phyloP scores from a whole-genome alignment of 192 early-diverging fungal genomes.

The Radiomyces spectabilis region DNA sequence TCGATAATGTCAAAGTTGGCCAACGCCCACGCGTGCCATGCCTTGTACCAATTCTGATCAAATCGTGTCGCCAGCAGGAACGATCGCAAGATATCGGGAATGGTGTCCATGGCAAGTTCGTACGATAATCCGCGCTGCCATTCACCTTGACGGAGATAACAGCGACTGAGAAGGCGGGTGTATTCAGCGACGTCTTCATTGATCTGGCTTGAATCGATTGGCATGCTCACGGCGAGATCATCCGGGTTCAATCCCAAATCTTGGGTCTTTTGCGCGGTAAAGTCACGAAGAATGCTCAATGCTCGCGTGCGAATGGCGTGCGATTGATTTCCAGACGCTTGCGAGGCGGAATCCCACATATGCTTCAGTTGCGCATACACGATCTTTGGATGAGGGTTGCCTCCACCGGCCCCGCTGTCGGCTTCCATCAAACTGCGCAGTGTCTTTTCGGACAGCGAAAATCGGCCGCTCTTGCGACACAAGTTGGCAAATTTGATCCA shows the following conservation, averaged over 20 bases:
- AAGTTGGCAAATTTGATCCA: slow-evolving; percentile 95
- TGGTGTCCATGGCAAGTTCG: slow-evolving; percentile 41
- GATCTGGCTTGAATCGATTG: slow-evolving; percentile 32
- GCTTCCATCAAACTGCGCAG: slow-evolving; percentile 59
- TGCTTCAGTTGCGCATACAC: slow-evolving; percentile 92
- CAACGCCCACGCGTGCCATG: slow-evolving; percentile 96
- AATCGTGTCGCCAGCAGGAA: slow-evolving; percentile 81
- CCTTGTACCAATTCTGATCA: slow-evolving; percentile 92
- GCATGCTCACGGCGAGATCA: slow-evolving; percentile 41
- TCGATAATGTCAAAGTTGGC: slow-evolving; percentile 85
- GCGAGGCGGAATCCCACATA: slow-evolving; percentile 60
- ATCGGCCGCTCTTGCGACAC: slow-evolving; percentile 82
- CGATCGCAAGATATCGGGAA: slow-evolving; percentile 71
- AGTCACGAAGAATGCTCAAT: slow-evolving; percentile 67
- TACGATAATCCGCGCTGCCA: slow-evolving; percentile 70
- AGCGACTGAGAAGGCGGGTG: slow-evolving; percentile 58
- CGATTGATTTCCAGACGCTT: slow-evolving; percentile 4
- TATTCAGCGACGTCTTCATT: slow-evolving; percentile 42
- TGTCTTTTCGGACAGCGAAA: slow-evolving; percentile 74
- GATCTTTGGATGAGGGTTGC: slow-evolving; percentile 56
- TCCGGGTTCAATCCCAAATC: slow-evolving; percentile 55
- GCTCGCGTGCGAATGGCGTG: slow-evolving; percentile 54
- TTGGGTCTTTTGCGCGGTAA: slow-evolving; percentile 68
- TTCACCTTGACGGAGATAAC: slow-evolving; percentile 92
- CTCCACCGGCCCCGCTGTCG: slow-evolving; percentile 35